Conservation (phyloP, 2,329 filamentous ascomycete genomes). For the Xylariaceae sp. region DNA sequence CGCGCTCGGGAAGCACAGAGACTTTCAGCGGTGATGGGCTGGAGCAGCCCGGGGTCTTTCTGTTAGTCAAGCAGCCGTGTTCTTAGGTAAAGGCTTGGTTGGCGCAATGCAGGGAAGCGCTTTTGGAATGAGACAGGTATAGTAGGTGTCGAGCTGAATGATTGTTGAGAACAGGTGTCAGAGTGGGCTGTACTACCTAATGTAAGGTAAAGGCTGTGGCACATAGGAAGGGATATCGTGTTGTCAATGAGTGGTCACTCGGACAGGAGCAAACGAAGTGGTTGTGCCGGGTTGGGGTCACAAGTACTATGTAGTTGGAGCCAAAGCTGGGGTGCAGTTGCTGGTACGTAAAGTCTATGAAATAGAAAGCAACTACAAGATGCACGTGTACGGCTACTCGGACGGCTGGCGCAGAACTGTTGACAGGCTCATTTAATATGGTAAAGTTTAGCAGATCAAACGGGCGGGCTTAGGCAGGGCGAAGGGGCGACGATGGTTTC, state of each 20-base stretch:
- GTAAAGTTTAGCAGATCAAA: conserved; percentile 14
- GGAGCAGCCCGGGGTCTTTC: no score
- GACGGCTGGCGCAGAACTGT: no score
- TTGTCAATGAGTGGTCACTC: no score
- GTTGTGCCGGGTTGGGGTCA: no score
- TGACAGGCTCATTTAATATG: conserved; percentile 10
- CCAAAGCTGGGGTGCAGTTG: not conserved
- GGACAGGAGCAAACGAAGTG: no score
- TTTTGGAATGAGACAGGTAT: conserved; percentile 12
- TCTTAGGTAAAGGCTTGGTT: conserved; percentile 43
- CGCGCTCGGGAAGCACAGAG: not conserved
- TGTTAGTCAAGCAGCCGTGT: conserved; percentile 41
- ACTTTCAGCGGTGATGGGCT: no score
- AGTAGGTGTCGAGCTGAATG: not conserved
- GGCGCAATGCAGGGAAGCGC: conserved; percentile 38
- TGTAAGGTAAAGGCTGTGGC: no score
- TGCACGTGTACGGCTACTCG: no score
- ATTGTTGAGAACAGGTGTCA: no score
- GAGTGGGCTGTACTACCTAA: no score
- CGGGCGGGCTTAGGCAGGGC: conserved; percentile 8
- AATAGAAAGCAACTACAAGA: not conserved
- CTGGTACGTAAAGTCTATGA: not conserved
- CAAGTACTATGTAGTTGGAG: no score
- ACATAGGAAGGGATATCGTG: no score
- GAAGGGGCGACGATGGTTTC: conserved; percentile 16